phyloP scores from a whole-genome alignment of 148 eudicot genomes.

The Rhododendron vialii region DNA sequence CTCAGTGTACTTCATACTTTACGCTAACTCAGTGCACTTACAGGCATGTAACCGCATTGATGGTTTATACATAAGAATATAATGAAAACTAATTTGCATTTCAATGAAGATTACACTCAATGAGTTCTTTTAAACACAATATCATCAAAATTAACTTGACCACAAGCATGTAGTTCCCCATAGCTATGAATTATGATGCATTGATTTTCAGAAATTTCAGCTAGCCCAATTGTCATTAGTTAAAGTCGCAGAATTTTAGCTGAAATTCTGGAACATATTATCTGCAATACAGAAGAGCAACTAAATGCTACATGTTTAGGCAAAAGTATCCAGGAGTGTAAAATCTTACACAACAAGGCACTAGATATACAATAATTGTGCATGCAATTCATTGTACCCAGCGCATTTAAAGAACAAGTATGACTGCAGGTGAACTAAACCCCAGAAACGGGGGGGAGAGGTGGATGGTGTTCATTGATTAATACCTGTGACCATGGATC shows the following conservation, averaged over 20 bases:
- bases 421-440: not conserved
- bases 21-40: not conserved
- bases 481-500: slow-evolving; percentile 92
- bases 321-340: not conserved
- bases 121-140: not conserved
- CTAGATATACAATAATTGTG: not conserved
- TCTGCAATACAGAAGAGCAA: not conserved
- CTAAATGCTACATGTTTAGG: not conserved
- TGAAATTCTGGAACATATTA: not conserved
- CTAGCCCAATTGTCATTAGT: not conserved
- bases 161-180: not conserved
- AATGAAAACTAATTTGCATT: not conserved
- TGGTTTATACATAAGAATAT: not conserved
- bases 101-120: not conserved
- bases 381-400: not conserved
- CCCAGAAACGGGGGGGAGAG: not conserved
- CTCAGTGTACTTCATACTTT: not conserved
- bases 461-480: not conserved
- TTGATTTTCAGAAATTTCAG: not conserved
- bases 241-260: not conserved
- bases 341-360: not conserved
- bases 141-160: not conserved
- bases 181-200: not conserved
- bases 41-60: not conserved
- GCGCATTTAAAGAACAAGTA: not conserved